Conservation (phyloP, 2,329 filamentous ascomycete species). For the Penicillium sp. region DNA sequence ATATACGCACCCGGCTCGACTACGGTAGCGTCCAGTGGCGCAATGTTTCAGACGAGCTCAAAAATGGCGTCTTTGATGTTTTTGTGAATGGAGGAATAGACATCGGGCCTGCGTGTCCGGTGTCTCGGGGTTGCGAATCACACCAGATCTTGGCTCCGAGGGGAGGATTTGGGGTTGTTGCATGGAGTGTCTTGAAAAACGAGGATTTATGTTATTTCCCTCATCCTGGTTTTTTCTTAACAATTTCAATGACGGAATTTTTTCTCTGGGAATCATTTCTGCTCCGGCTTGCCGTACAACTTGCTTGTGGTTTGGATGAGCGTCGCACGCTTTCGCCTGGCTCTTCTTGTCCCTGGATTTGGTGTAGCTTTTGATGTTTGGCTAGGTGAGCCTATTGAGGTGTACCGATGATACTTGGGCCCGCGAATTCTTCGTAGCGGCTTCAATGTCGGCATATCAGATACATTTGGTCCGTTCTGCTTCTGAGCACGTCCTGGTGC, state of each 20-base stretch:
- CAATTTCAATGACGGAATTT: constrained; percentile 36
- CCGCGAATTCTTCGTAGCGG: background rate
- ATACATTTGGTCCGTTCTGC: background rate
- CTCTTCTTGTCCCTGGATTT: background rate
- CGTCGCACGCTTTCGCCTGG: background rate
- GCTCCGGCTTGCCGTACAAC: background rate
- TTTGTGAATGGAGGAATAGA: constrained; percentile 21
- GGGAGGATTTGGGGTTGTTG: constrained; percentile 32
- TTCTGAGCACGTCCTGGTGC: background rate
- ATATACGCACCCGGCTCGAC: constrained; percentile 31
- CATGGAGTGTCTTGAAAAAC: constrained; percentile 33
- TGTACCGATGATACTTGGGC: background rate
- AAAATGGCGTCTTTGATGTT: constrained; percentile 17
- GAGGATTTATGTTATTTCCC: constrained; percentile 33
- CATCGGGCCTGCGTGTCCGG: constrained; percentile 12
- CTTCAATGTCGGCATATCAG: background rate
- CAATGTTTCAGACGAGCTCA: constrained; percentile 22
- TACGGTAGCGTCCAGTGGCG: constrained; percentile 21
- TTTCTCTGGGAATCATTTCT: constrained; percentile 22
- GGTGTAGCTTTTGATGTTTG: constrained; percentile 1
- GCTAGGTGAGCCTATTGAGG: background rate
- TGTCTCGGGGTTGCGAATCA: constrained; percentile 19
- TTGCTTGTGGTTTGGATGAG: background rate
- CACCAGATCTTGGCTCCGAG: constrained; percentile 24
- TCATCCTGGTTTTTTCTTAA: constrained; percentile 30